Conservation (phyloP, 305 asterid genomes). For the Fraxinus sp. region DNA sequence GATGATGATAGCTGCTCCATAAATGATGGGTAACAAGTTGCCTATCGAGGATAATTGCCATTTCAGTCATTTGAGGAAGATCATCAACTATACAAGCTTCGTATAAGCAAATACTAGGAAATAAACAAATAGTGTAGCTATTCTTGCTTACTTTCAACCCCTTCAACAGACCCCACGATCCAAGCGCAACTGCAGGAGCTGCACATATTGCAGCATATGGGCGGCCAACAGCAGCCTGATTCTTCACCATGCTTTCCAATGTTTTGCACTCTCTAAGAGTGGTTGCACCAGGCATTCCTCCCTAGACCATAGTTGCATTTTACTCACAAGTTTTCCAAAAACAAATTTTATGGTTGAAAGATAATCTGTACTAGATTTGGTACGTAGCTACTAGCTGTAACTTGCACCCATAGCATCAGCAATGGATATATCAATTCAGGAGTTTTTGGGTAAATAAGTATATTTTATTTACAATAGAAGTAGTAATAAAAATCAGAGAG, state of each 20-base stretch:
- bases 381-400: background rate
- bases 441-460: background rate
- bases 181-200: conserved; percentile 92
- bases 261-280: conserved; percentile 65
- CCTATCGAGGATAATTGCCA: conserved; percentile 43
- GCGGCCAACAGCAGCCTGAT: conserved; percentile 63
- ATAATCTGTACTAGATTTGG: background rate
- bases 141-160: conserved; percentile 61
- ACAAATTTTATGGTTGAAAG: background rate
- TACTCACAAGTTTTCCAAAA: background rate
- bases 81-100: background rate
- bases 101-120: background rate
- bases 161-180: conserved; percentile 88
- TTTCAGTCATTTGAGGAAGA: conserved; percentile 17
- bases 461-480: background rate
- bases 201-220: conserved; percentile 93
- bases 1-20: conserved; percentile 71
- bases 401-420: background rate
- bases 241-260: conserved; percentile 68
- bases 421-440: background rate
- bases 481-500: background rate
- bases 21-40: conserved; percentile 89
- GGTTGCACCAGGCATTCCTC: conserved; percentile 93
- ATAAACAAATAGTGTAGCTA: background rate
- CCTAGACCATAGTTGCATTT: conserved; percentile 40